Base-by-base conservation (phyloP, 768 basidiomycete species). In the Naganishia friedmannii region DNA sequence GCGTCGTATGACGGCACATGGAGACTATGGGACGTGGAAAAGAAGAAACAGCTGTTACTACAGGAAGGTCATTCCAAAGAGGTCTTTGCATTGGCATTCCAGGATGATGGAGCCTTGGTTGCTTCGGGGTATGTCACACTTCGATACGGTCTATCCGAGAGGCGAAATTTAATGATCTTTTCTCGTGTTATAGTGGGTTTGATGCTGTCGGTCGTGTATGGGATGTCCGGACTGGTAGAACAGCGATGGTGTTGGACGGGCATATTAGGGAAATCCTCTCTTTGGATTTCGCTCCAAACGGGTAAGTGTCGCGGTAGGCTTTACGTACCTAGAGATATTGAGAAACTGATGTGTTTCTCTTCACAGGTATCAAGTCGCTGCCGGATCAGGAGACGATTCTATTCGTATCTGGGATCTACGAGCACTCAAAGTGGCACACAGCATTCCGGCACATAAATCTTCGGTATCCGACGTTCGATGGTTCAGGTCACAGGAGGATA, bases 381-480 rank as follows among this genome's bases (percentile, higher is more conserved):
- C 96, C 0, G 96, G 95, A 45, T 89, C 93, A 4, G 93, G 91
- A 54, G 96, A 99, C 81, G 96, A 98, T 78, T 96, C 96, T 0
- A 90, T 99, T 77, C 90, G 94, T 57, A 92, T 98, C 84, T 99
- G 96, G 96, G 96, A 99, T 82, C 88, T 98, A 84, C 89, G 96
- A 46, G 90, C 91, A 19, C 85, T 96, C 37, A 92, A 89, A 74
- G 88, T 92, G n/a, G 83, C 93, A 13, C 93, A 96, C 81, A 97
- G 92, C 51, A 96, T 98, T 74, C 94, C 95, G 1, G 96, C 93
- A 0, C 96, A 99, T 83, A 86, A 89, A 42, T 93, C 91, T 67
- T 95, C 94, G 78, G 90, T 98, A 65, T 90, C 94, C 19, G 96
- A 99, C 76, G 86, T 99, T 53, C 89, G 91, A 34, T 99, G 98